Evolutionary conservation across 257 asterid genomes (phyloP).

Genomic region (Cruciata laevipes): DNA sequence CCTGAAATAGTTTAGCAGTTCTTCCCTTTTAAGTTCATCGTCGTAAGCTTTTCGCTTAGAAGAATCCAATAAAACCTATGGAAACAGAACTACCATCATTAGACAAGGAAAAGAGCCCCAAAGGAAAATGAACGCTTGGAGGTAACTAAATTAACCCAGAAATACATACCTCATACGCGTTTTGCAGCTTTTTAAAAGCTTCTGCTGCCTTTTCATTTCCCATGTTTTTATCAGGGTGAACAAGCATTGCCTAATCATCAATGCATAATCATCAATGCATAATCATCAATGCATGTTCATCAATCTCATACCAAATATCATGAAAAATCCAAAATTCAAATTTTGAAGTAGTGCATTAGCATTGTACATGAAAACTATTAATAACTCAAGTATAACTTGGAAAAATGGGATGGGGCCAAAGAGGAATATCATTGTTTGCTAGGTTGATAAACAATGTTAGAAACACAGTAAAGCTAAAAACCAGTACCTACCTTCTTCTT

Average conservation of each 20-base stretch:
- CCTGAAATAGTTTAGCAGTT: conserved; percentile 72
- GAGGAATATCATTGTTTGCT: neutral
- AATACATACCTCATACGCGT: conserved; percentile 78
- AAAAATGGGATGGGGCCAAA: neutral
- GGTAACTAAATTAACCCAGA: conserved; percentile 1
- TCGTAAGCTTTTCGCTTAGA: conserved; percentile 78
- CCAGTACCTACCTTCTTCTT: conserved; percentile 65
- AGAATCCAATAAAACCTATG: conserved; percentile 80
- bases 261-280: conserved; percentile 42
- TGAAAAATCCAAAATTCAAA: neutral
- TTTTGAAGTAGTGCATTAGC: neutral
- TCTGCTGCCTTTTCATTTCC: conserved; percentile 94
- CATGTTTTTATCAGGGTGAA: conserved; percentile 98
- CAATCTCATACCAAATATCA: conserved; percentile 13
- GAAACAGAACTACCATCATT: conserved; percentile 16
- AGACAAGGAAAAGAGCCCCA: conserved; percentile 12
- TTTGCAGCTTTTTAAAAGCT: conserved; percentile 97
- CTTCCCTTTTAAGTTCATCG: conserved; percentile 87
- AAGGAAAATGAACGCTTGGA: neutral
- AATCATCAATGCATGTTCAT: conserved; percentile 21
- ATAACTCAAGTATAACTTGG: neutral
- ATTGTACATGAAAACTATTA: neutral
- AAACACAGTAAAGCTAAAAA: neutral
- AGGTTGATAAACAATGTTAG: too few species aligned
- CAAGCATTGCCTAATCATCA: conserved; percentile 85